Evolutionary conservation across 2,329 filamentous ascomycete species (phyloP).

Genomic region (Beauveria australis): DNA sequence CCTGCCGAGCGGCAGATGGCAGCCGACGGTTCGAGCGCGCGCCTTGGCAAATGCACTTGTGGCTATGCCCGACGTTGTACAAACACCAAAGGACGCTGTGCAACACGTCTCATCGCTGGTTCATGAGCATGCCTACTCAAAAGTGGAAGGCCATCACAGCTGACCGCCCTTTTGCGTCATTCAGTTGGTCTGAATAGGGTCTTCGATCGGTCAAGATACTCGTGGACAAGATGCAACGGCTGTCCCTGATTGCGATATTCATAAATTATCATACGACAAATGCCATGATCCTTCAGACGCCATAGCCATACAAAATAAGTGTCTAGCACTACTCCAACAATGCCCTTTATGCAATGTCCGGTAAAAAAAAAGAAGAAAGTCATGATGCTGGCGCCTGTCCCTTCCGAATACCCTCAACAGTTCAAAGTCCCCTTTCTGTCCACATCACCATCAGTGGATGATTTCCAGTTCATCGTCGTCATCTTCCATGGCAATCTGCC

Average conservation of each 20-base stretch:
- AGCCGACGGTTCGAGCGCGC: neutral
- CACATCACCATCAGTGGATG: conserved; percentile 24
- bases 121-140: neutral
- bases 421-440: neutral
- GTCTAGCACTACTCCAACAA: conserved; percentile 3
- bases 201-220: neutral
- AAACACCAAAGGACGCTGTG: neutral
- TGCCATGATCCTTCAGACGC: neutral
- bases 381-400: neutral
- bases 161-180: neutral
- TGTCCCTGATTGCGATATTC: neutral
- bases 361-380: neutral
- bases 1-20: neutral
- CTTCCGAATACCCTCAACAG: neutral
- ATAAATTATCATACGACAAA: conserved; percentile 7
- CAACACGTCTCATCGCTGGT: neutral
- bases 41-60: neutral
- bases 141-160: neutral
- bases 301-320: neutral
- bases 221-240: neutral
- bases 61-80: neutral
- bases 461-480: conserved; percentile 45
- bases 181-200: neutral
- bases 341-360: neutral
- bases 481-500: conserved; percentile 27